Evolutionary conservation across 2,329 filamentous ascomycete species (phyloP).

Genomic region (Periconia sp.): DNA sequence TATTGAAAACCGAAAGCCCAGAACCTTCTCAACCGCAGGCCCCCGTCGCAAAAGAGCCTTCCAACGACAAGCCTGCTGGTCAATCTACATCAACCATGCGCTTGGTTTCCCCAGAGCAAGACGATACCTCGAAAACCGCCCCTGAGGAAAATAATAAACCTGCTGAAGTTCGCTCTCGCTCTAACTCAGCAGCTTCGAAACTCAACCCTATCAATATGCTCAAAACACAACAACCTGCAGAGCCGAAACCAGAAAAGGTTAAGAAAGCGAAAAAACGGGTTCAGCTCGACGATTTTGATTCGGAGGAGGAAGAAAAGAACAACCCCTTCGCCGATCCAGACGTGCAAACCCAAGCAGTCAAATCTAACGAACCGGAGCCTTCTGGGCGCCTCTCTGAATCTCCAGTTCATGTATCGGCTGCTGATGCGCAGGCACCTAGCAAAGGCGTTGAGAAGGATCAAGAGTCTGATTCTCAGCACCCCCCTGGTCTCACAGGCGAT

Average conservation of each 20-base stretch:
- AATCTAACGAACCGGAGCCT: slow-evolving; percentile 20
- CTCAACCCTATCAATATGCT: slow-evolving; percentile 38
- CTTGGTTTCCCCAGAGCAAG: slow-evolving; percentile 33
- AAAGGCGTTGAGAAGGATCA: slow-evolving; percentile 25
- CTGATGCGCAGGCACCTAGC: slow-evolving; percentile 46
- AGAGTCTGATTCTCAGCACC: slow-evolving; percentile 44
- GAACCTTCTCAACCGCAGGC: slow-evolving; percentile 23
- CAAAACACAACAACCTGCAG: slow-evolving; percentile 43
- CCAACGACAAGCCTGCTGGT: slow-evolving; percentile 16
- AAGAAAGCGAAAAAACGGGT: slow-evolving; percentile 63
- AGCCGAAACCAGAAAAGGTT: slow-evolving; percentile 58
- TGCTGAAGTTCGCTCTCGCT: slow-evolving; percentile 19
- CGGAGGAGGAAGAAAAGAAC: slow-evolving; percentile 51
- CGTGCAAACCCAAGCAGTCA: slow-evolving; percentile 31
- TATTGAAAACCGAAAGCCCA: slow-evolving; percentile 34
- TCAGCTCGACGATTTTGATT: slow-evolving; percentile 72
- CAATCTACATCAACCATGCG: slow-evolving; percentile 36
- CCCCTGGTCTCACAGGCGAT: slow-evolving; percentile 69
- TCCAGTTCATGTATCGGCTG: slow-evolving; percentile 65
- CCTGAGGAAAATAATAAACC: slow-evolving; percentile 21
- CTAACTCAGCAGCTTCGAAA: slow-evolving; percentile 19
- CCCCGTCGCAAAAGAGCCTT: slow-evolving; percentile 11
- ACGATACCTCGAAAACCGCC: slow-evolving; percentile 13
- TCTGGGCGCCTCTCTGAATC: slow-evolving; percentile 61
- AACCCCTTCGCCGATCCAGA: slow-evolving; percentile 48